phyloP scores from a whole-genome alignment of 1,284 basidiomycete genomes.

The Lentinus polychrous region DNA sequence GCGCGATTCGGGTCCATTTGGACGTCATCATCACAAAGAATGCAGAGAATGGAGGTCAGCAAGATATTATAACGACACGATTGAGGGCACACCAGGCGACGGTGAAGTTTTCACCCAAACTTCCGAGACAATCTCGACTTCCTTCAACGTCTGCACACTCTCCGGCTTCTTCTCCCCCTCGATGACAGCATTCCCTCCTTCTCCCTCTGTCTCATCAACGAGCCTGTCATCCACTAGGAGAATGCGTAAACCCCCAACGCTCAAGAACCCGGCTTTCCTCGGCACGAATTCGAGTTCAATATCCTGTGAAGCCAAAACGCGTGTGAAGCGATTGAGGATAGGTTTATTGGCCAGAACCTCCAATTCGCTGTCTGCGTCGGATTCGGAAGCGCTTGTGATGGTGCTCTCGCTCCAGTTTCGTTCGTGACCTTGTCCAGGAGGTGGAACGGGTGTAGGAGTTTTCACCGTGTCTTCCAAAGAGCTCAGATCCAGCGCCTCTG shows the following conservation, averaged over 20 bases:
- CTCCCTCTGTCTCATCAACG: slow-evolving; percentile 33
- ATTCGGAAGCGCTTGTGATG: slow-evolving; percentile 9
- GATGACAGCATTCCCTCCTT: slow-evolving; percentile 30
- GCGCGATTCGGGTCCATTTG: no score
- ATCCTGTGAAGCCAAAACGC: slow-evolving; percentile 31
- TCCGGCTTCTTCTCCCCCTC: slow-evolving; percentile 19
- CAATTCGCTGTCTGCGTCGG: slow-evolving; percentile 21
- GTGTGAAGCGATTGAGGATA: slow-evolving; percentile 6
- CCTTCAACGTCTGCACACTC: slow-evolving; percentile 43
- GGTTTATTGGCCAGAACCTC: slow-evolving; percentile 26
- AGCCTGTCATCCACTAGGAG: slow-evolving; percentile 50
- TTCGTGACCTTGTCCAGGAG: slow-evolving; percentile 13
- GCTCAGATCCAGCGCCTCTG: not conserved
- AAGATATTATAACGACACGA: no score
- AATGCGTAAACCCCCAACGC: slow-evolving; percentile 58
- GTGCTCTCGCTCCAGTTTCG: slow-evolving; percentile 15
- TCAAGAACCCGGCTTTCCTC: slow-evolving; percentile 45
- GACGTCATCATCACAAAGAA: no score
- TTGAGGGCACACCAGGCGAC: no score
- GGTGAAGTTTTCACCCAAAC: slow-evolving; percentile 46
- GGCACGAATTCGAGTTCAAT: slow-evolving; percentile 59
- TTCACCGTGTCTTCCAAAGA: no score
- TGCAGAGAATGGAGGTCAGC: no score
- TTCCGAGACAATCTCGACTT: slow-evolving; percentile 64
- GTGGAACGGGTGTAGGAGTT: no score